Conservation (phyloP, 2,329 filamentous ascomycete genomes). For the Fusarium napiforme region DNA sequence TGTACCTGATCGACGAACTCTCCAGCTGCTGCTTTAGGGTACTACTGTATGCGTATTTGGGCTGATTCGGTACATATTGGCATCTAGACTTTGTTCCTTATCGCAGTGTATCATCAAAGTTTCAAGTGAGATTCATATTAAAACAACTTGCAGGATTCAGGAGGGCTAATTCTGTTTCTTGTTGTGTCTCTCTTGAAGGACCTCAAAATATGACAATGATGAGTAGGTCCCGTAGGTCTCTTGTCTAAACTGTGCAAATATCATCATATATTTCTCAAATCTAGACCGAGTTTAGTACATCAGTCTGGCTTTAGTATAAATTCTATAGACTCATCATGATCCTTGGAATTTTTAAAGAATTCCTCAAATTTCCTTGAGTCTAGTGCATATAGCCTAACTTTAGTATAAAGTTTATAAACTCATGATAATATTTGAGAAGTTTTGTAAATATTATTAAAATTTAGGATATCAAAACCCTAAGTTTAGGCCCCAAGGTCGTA, state of each 20-base stretch:
- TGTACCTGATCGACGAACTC: not conserved
- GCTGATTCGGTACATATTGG: not conserved
- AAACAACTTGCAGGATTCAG: not conserved
- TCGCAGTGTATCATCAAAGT: slow-evolving; percentile 9
- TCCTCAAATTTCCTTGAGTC: not conserved
- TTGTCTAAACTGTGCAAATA: not conserved
- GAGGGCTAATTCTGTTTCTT: not conserved
- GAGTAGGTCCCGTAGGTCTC: not conserved
- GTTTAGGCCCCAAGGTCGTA: slow-evolving; percentile 73
- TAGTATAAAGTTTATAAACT: too few relatives aligned
- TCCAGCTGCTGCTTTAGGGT: not conserved
- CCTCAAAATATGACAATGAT: not conserved
- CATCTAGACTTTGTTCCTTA: not conserved
- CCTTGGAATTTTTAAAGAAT: not conserved
- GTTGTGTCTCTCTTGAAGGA: not conserved
- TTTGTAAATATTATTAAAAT: not conserved
- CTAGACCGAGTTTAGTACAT: not conserved
- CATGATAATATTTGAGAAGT: not conserved
- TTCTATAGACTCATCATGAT: not conserved
- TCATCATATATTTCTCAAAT: not conserved
- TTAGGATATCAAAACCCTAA: not conserved
- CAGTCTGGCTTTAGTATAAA: too few relatives aligned
- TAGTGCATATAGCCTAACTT: too few relatives aligned
- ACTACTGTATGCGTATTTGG: not conserved
- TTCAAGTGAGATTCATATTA: not conserved